A percentile compares a stretch with the other conserved stretches of the same genome.
These are phyloP conservation scores for Azolla pinnata DNA, from an alignment of 75 land plant genomes.

Conservation along the genomic window DNA sequence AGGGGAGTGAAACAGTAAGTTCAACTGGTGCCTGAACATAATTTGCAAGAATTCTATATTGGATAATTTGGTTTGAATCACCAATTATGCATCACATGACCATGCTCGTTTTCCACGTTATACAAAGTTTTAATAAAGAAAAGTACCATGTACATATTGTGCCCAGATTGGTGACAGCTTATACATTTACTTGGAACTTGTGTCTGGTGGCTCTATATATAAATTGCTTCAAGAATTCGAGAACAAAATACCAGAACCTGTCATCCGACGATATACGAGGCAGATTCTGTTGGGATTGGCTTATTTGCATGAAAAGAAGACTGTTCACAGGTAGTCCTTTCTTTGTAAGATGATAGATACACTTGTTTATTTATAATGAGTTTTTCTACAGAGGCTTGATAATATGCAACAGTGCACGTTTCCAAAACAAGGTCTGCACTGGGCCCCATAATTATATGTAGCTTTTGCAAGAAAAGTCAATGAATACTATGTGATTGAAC, in stretches of 20 bases:
- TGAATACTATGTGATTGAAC: too few relatives aligned
- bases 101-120: background rate
- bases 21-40: too few relatives aligned
- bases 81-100: too few relatives aligned
- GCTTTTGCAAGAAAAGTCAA: too few relatives aligned
- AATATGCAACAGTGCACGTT: too few relatives aligned
- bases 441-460: too few relatives aligned
- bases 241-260: slow-evolving; percentile 17
- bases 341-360: too few relatives aligned
- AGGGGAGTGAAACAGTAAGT: slow-evolving; percentile 40
- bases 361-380: too few relatives aligned
- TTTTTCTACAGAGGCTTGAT: too few relatives aligned
- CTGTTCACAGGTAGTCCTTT: slow-evolving; percentile 24
- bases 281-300: slow-evolving; percentile 18
- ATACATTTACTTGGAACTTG: slow-evolving; percentile 23
- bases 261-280: slow-evolving; percentile 17
- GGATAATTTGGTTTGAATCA: background rate
- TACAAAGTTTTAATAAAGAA: background rate
- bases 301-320: slow-evolving; percentile 14
- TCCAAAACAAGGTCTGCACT: too few relatives aligned
- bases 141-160: too few relatives aligned
- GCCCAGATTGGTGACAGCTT: slow-evolving; percentile 17
- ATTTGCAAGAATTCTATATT: too few relatives aligned
- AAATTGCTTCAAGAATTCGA: slow-evolving; percentile 21
- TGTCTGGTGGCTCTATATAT: slow-evolving; percentile 23